These are phyloP conservation scores for Arachis stenosperma DNA, from an alignment of 306 rosid genomes.

Conservation along the genomic window DNA sequence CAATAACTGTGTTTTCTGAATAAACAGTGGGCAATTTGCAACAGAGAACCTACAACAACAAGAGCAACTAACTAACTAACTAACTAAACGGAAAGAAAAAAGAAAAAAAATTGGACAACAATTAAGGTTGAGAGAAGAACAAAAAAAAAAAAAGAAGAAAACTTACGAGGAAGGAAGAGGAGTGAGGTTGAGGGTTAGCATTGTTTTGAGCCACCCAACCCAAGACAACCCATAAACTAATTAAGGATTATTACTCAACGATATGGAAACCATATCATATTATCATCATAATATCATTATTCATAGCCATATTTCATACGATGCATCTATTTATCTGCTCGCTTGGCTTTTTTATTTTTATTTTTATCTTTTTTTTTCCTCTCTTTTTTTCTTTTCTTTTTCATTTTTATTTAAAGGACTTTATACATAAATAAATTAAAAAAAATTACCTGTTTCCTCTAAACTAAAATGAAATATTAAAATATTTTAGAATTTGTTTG, in stretches of 20 bases:
- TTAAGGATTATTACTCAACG: background rate
- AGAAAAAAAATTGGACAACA: background rate
- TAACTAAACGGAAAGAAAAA: background rate
- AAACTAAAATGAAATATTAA: too few species aligned
- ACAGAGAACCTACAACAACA: constrained; percentile 53
- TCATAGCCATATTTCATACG: too few species aligned
- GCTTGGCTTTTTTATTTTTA: too few species aligned
- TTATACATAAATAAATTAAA: too few species aligned
- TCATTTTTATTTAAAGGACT: too few species aligned
- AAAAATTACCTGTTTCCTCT: too few species aligned
- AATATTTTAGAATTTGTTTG: too few species aligned
- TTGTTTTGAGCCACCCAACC: constrained; percentile 28
- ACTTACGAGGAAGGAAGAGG: constrained; percentile 48
- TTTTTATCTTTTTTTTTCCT: too few species aligned
- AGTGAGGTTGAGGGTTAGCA: constrained; percentile 40
- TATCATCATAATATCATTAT: too few species aligned
- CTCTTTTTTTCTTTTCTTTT: too few species aligned
- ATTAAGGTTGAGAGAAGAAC: background rate
- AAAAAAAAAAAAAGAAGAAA: background rate
- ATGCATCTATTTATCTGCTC: background rate
- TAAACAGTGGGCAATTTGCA: constrained; percentile 40
- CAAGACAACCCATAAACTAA: background rate
- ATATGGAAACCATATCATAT: background rate
- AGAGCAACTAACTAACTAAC: background rate
- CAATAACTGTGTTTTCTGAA: constrained; percentile 34